phyloP scores from a whole-genome alignment of 352 stramenopile genomes.

The Pythium angustatum region DNA sequence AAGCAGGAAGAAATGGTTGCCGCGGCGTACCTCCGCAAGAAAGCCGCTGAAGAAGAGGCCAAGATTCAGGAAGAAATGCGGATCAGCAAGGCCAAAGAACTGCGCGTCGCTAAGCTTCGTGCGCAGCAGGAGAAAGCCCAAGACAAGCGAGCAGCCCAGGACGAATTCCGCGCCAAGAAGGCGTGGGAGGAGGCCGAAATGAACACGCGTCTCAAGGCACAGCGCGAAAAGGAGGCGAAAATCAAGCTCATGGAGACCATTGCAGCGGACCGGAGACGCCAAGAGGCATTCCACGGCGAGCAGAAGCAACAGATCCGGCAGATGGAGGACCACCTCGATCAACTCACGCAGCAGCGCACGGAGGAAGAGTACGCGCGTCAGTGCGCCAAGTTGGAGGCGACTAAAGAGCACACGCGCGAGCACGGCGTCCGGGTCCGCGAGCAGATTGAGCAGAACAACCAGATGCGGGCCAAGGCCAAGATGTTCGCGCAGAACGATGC shows the following conservation, averaged over 20 bases:
- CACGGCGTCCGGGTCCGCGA: slow-evolving; percentile 43
- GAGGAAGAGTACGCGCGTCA: slow-evolving; percentile 49
- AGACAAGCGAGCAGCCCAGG: slow-evolving; percentile 66
- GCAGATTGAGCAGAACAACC: slow-evolving; percentile 64
- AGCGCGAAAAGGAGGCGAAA: slow-evolving; percentile 48
- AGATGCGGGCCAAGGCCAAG: slow-evolving; percentile 54
- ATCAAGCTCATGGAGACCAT: slow-evolving; percentile 50
- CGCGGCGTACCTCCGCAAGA: slow-evolving; percentile 69
- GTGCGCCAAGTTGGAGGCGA: slow-evolving; percentile 33
- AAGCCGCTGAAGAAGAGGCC: slow-evolving; percentile 66
- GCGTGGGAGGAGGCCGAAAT: slow-evolving; percentile 68
- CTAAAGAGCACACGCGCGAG: slow-evolving; percentile 36
- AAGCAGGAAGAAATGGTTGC: slow-evolving; percentile 69
- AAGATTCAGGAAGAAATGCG: slow-evolving; percentile 62
- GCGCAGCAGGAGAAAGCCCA: slow-evolving; percentile 82
- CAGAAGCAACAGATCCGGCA: slow-evolving; percentile 40
- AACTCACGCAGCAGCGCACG: slow-evolving; percentile 40
- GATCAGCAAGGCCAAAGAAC: slow-evolving; percentile 69
- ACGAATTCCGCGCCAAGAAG: slow-evolving; percentile 76
- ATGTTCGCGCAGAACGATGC: slow-evolving; percentile 69
- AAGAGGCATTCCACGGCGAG: slow-evolving; percentile 53
- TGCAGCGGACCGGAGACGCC: slow-evolving; percentile 50
- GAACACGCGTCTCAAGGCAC: slow-evolving; percentile 52
- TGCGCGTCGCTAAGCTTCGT: slow-evolving; percentile 70
- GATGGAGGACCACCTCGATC: slow-evolving; percentile 47